These are phyloP conservation scores for Spathaspora hagerdaliae DNA, from an alignment of 805 yeast species.

Conservation along the genomic window DNA sequence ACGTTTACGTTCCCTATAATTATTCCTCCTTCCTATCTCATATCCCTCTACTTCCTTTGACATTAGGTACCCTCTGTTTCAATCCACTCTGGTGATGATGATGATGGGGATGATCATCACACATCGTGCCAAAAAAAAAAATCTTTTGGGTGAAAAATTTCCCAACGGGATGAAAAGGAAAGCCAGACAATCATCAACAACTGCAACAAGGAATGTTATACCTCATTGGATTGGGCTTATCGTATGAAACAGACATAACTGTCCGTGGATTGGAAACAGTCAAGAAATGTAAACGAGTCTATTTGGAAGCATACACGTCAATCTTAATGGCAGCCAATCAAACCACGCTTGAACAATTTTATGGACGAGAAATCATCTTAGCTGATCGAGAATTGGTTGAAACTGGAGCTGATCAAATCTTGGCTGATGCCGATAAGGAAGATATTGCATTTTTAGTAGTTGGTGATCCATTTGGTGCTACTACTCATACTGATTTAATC, in stretches of 20 bases:
- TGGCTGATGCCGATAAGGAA: slow-evolving; percentile 69
- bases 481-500: slow-evolving; percentile 93
- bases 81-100: too few species aligned
- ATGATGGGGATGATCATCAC: too few species aligned
- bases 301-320: slow-evolving; percentile 92
- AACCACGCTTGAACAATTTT: slow-evolving; percentile 70
- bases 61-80: too few species aligned
- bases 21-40: too few species aligned
- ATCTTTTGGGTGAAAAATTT: too few species aligned
- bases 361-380: slow-evolving; percentile 77
- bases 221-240: slow-evolving; percentile 86
- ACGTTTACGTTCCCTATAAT: too few species aligned
- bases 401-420: slow-evolving; percentile 77
- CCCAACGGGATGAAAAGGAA: too few species aligned
- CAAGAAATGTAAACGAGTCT: slow-evolving; percentile 81
- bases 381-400: slow-evolving; percentile 97
- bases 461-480: slow-evolving; percentile 97
- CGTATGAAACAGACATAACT: slow-evolving; percentile 85
- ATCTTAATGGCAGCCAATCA: slow-evolving; percentile 90
- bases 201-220: slow-evolving; percentile 71
- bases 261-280: slow-evolving; percentile 90
- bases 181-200: too few species aligned
- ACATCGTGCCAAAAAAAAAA: too few species aligned
- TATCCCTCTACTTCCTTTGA: too few species aligned
- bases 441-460: slow-evolving; percentile 94